Conservation (phyloP, 768 basidiomycete species). For the Termitomyces sp. region DNA sequence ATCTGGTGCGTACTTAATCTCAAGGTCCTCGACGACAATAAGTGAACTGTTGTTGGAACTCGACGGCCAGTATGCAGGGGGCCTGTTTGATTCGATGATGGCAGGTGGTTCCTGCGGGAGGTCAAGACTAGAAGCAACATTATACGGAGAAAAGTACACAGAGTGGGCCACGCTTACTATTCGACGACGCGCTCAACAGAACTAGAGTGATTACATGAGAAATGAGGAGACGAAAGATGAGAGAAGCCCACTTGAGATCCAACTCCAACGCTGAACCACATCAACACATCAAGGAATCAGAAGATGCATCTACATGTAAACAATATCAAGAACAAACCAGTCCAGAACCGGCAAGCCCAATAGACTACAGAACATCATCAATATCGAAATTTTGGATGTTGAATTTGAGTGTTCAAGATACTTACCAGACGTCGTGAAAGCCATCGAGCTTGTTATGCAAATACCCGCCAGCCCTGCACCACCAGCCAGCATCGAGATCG, state of each 20-base stretch:
- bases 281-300: conserved; percentile 29
- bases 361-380: conserved; percentile 31
- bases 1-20: conserved; percentile 81
- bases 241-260: conserved; percentile 62
- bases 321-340: conserved; percentile 22
- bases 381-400: not conserved
- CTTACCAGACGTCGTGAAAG: conserved; percentile 43
- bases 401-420: not conserved
- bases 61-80: conserved; percentile 94
- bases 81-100: conserved; percentile 67
- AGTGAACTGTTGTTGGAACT: conserved; percentile 55
- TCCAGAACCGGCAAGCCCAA: conserved; percentile 53
- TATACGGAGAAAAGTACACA: not conserved
- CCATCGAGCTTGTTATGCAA: conserved; percentile 72
- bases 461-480: conserved; percentile 63
- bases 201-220: conserved; percentile 33
- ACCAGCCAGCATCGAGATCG: conserved; percentile 56
- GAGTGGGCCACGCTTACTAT: conserved; percentile 43
- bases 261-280: conserved; percentile 59
- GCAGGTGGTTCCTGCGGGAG: conserved; percentile 85
- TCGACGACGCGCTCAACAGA: conserved; percentile 90
- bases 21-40: conserved; percentile 69
- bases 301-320: not conserved
- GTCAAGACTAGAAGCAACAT: conserved; percentile 41
- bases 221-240: not conserved